Evolutionary conservation across 306 rosid species (phyloP).

Genomic region (Lagenaria siceraria): DNA sequence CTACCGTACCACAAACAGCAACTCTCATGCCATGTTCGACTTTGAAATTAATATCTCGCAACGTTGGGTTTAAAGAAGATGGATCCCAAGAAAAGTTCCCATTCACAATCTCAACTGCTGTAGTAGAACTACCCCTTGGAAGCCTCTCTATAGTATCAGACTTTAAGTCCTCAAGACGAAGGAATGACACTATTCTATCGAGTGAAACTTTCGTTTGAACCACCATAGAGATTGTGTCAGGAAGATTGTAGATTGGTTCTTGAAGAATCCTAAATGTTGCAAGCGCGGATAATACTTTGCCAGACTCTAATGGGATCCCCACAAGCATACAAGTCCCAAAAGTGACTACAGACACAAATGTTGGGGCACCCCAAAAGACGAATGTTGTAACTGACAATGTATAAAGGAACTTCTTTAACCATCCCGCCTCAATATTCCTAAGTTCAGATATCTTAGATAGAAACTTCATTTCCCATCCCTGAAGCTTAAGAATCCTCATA

Average conservation of each 20-base stretch:
- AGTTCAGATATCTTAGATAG: conserved; percentile 43
- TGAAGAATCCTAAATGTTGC: conserved; percentile 82
- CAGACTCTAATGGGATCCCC: conserved; percentile 81
- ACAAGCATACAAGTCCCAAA: conserved; percentile 57
- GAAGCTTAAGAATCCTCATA: conserved; percentile 82
- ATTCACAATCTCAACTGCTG: conserved; percentile 40
- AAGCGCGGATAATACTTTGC: conserved; percentile 80
- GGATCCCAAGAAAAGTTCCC: conserved; percentile 83
- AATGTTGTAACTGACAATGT: conserved; percentile 31
- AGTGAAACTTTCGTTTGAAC: conserved; percentile 77
- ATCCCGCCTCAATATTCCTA: conserved; percentile 46
- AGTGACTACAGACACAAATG: conserved; percentile 61
- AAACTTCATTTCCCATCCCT: conserved; percentile 92
- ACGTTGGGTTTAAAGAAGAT: conserved; percentile 29
- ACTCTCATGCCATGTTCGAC: conserved; percentile 51
- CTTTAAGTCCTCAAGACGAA: conserved; percentile 56
- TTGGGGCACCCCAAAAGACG: conserved; percentile 59
- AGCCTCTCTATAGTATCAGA: conserved; percentile 43
- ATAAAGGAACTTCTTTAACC: conserved; percentile 47
- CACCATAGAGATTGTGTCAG: conserved; percentile 57
- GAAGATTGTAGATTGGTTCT: conserved; percentile 52
- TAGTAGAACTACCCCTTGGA: conserved; percentile 49
- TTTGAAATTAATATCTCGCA: conserved; percentile 41
- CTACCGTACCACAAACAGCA: conserved; percentile 85
- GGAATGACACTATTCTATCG: conserved; percentile 60